Evolutionary conservation across 345 rosid genomes (phyloP), one percentile per base, ranked within the genome.

Genomic region (Carallia brachiata): DNA sequence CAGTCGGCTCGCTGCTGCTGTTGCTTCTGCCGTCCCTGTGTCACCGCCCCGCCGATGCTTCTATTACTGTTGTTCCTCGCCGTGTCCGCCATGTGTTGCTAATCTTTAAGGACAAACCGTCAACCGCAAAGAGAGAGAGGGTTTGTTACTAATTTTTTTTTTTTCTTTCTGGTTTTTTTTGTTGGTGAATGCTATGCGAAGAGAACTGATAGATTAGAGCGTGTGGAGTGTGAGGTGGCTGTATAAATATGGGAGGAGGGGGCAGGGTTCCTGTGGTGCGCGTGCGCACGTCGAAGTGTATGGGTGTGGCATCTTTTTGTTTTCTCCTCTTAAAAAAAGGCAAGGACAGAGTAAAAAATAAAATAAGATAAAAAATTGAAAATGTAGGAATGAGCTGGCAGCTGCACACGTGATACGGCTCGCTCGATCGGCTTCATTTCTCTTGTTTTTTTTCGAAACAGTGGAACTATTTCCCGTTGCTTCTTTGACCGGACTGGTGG

Each of bases 1-100:
- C 44, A 93, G 85, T 8, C 91, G 88, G 83, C 89, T 88, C n/a
- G 84, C 78, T 86, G 81, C 47, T 78, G 79, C 36, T 23, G 70
- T 15, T 59, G 69, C 70, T 50, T 23, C 23, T 32, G 82, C 10
- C 12, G 50, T 4, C 60, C 60, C 34, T 15, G 60, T 9, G 15
- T 56, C 31, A 30, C 60, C 34, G 34, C 15, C 60, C 16, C 79
- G 78, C 28, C 23, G 70, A 23, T 58, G 68, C 69, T 52, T 27
- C 81, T 68, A 70, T 17, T 66, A 61, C 65, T 40, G 15, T 15
- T 83, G 15, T 15, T 83, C 48, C 78, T 77, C 13, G 71, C 66
- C 52, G 79, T 67, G 18, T 76, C 77, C 36, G 81, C 77, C 81
- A 79, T 77, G 56, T 36, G 31, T 12, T 30, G 1, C 75, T 48